Conservation (phyloP, 306 rosid genomes). For the Inga oerstediana region DNA sequence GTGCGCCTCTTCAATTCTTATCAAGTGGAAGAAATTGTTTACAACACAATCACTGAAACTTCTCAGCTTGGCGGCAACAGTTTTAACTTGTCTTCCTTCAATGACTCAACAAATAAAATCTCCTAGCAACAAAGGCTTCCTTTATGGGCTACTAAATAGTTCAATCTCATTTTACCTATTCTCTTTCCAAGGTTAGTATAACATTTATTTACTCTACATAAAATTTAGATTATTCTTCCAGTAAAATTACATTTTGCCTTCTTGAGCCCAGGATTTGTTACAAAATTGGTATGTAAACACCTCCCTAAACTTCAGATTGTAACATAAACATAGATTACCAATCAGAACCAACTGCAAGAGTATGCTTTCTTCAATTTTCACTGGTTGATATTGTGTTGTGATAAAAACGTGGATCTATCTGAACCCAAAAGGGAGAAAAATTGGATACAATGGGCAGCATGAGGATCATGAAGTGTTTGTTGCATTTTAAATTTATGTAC, state of each 20-base stretch:
- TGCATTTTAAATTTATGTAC: background rate
- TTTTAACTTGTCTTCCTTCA: conserved; percentile 78
- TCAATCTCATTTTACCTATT: conserved; percentile 85
- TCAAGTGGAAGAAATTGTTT: conserved; percentile 91
- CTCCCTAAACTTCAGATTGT: background rate
- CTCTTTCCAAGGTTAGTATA: conserved; percentile 87
- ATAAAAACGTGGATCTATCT: background rate
- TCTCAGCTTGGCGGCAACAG: conserved; percentile 70
- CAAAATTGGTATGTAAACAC: background rate
- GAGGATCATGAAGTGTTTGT: background rate
- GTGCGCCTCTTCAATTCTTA: conserved; percentile 82
- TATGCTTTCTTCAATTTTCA: background rate
- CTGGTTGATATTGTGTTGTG: background rate
- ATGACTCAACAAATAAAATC: conserved; percentile 81
- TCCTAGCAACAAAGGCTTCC: conserved; percentile 81
- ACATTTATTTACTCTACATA: background rate
- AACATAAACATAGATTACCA: background rate
- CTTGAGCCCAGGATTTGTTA: background rate
- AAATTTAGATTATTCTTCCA: background rate
- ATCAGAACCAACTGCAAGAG: background rate
- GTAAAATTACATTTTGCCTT: background rate
- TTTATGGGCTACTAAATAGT: conserved; percentile 78
- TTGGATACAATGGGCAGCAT: background rate
- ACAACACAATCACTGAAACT: conserved; percentile 63
- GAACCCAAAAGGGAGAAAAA: background rate